Evolutionary conservation across 305 asterid species (phyloP).

Genomic region (Fraxinus xanthoxyloides): DNA sequence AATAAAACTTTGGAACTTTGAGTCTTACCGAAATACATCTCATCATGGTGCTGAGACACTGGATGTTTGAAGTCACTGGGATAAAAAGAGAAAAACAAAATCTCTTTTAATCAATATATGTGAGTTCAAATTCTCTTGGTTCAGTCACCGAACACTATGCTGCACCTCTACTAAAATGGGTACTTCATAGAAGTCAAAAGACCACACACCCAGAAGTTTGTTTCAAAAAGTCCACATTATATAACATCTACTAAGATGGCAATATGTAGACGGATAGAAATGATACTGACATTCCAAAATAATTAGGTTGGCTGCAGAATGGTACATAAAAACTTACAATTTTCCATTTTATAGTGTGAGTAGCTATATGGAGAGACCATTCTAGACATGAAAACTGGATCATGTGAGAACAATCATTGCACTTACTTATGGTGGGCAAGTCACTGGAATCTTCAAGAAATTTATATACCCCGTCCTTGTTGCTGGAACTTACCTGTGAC

Average conservation of each 20-base stretch:
- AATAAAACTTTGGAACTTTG: constrained; percentile 5
- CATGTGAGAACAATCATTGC: not conserved
- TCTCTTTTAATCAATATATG: not conserved
- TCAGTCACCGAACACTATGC: not conserved
- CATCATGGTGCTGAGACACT: constrained; percentile 52
- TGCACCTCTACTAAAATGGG: not conserved
- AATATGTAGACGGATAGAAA: not conserved
- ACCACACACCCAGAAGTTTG: not conserved
- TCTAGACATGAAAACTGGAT: not conserved
- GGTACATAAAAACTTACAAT: not conserved
- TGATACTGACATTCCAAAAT: not conserved
- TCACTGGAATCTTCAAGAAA: not conserved
- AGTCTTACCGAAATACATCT: constrained; percentile 52
- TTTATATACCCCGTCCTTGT: not conserved
- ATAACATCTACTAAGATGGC: not conserved
- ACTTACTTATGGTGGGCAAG: constrained; percentile 1
- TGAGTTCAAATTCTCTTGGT: not conserved
- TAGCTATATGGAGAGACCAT: not conserved
- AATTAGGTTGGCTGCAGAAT: not conserved
- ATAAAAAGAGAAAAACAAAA: constrained; percentile 1
- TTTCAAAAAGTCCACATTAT: not conserved
- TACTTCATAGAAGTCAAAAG: not conserved
- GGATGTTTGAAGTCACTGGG: constrained; percentile 46
- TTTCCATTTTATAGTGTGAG: not conserved
- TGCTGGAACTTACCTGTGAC: not conserved